phyloP scores from a whole-genome alignment of 768 basidiomycete genomes.

The Tricholoma terreum region DNA sequence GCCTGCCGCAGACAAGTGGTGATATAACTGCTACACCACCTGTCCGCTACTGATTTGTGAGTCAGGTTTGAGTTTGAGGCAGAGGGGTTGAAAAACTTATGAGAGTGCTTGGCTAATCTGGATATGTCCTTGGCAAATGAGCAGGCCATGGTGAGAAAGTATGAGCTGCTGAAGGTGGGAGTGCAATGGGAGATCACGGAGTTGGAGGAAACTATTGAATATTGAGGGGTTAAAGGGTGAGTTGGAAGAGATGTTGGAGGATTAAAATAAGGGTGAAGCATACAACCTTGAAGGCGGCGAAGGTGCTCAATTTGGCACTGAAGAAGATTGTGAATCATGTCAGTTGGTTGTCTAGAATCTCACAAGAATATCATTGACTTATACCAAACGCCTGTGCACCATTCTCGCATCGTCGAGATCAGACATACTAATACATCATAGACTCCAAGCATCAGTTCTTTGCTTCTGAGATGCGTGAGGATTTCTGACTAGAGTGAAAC shows the following conservation, averaged over 20 bases:
- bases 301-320: conserved; percentile 77
- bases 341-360: conserved; percentile 23
- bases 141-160: conserved; percentile 48
- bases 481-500: no score
- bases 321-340: conserved; percentile 88
- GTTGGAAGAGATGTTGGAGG: conserved; percentile 59
- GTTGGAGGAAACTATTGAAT: conserved; percentile 50
- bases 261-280: conserved; percentile 72
- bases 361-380: no score
- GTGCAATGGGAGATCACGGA: conserved; percentile 57
- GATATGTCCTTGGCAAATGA: conserved; percentile 52
- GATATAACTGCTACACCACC: no score
- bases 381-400: no score
- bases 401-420: no score
- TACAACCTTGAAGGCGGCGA: conserved; percentile 63
- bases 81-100: conserved; percentile 64
- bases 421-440: no score
- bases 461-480: no score
- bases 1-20: no score
- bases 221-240: conserved; percentile 60
- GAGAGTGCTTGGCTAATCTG: conserved; percentile 62
- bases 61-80: conserved; percentile 78
- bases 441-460: no score
- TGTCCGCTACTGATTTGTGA: no score
- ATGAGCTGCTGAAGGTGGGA: no score